These are phyloP conservation scores for Trapa incisa DNA, from an alignment of 345 rosid species.

Conservation along the genomic window DNA sequence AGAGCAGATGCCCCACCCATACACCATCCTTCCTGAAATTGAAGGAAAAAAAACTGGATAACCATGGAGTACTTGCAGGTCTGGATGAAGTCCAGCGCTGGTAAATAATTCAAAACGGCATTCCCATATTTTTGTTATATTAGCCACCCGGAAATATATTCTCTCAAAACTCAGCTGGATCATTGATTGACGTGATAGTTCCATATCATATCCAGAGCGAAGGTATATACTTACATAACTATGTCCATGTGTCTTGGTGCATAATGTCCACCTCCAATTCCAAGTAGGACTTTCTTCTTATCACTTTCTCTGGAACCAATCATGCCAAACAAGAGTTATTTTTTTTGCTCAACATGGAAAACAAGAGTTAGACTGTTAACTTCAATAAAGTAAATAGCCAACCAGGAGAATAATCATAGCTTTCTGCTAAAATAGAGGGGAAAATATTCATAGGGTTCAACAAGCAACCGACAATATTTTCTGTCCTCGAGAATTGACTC, in stretches of 20 bases:
- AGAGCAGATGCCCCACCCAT: conserved; percentile 88
- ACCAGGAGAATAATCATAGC: neutral
- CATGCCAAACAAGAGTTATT: neutral
- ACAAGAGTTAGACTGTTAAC: neutral
- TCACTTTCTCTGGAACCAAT: conserved; percentile 28
- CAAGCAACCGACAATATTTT: neutral
- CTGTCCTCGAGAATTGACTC: neutral
- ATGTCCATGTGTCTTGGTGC: conserved; percentile 91
- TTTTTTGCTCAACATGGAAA: no score
- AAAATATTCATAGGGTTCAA: neutral
- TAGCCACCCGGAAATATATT: neutral
- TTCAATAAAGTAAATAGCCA: neutral
- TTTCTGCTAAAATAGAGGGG: neutral
- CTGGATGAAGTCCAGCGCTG: neutral
- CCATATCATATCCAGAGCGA: neutral
- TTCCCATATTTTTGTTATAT: neutral
- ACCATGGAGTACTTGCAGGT: neutral
- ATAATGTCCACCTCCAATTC: conserved; percentile 90
- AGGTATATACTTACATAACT: conserved; percentile 39
- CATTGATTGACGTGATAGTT: no score
- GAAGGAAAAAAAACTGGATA: neutral
- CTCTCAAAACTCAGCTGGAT: neutral
- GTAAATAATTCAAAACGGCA: neutral
- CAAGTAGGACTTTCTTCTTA: conserved; percentile 62
- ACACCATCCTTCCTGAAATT: conserved; percentile 55